Conservation (phyloP, 495 filamentous ascomycete species). For the Neurospora sp. region DNA sequence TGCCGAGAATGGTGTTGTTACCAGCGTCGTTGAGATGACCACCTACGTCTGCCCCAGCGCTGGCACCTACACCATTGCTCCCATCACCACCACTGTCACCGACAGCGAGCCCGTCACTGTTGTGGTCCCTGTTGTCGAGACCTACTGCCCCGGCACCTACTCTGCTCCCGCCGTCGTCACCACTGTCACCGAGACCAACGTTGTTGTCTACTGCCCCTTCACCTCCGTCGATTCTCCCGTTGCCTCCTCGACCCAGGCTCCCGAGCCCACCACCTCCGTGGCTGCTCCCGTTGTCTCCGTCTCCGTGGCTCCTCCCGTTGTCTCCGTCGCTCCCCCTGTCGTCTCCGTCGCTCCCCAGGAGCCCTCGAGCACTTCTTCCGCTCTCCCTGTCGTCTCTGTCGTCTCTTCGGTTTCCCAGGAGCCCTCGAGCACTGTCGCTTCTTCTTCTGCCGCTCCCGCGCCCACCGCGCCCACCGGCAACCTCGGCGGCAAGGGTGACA, state of each 20-base stretch:
- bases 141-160: slow-evolving; percentile 63
- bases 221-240: slow-evolving; percentile 29
- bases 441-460: slow-evolving; percentile 13
- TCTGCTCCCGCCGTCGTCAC: slow-evolving; percentile 54
- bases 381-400: not conserved
- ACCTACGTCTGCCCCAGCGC: slow-evolving; percentile 69
- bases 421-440: slow-evolving; percentile 7
- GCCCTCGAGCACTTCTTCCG: slow-evolving; percentile 12
- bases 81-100: slow-evolving; percentile 50
- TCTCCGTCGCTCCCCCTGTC: not conserved
- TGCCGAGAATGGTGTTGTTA: slow-evolving; percentile 47
- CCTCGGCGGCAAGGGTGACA: slow-evolving; percentile 40
- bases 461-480: slow-evolving; percentile 12
- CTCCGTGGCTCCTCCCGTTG: not conserved
- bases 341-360: not conserved
- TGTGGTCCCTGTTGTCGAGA: slow-evolving; percentile 57
- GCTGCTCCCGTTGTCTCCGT: slow-evolving; percentile 7
- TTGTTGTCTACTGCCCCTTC: slow-evolving; percentile 66
- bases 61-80: slow-evolving; percentile 74
- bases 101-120: slow-evolving; percentile 40
- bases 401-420: slow-evolving; percentile 4
- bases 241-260: not conserved
- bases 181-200: slow-evolving; percentile 58
- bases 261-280: slow-evolving; percentile 12
- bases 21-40: slow-evolving; percentile 60